These are phyloP conservation scores for Backusella morwellensis DNA, from an alignment of 192 early-diverging fungal genomes.

Conservation along the genomic window DNA sequence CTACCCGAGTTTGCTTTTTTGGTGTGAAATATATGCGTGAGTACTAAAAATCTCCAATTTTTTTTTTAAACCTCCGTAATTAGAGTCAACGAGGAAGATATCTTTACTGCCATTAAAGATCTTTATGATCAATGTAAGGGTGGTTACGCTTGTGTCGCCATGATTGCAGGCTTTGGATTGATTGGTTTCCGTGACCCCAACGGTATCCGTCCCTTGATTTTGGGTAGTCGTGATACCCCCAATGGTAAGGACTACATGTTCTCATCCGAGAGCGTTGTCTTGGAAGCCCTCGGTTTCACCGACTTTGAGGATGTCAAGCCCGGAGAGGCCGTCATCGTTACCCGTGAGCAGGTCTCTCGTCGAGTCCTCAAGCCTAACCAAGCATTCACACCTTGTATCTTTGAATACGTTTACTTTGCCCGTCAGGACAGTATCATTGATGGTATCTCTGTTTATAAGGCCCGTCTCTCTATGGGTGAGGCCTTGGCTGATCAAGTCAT, in stretches of 20 bases:
- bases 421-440: constrained; percentile 98
- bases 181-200: constrained; percentile 95
- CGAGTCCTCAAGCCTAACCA: constrained; percentile 58
- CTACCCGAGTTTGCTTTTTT: neutral
- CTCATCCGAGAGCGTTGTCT: constrained; percentile 94
- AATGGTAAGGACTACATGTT: constrained; percentile 95
- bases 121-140: constrained; percentile 84
- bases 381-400: constrained; percentile 90
- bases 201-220: constrained; percentile 95
- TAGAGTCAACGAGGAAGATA: constrained; percentile 98
- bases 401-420: constrained; percentile 99
- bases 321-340: constrained; percentile 94
- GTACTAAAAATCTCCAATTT: neutral
- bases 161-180: constrained; percentile 98
- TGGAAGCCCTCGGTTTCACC: constrained; percentile 87
- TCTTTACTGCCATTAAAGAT: constrained; percentile 87
- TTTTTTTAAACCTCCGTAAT: constrained; percentile 6
- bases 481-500: constrained; percentile 85
- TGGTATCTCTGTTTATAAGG: constrained; percentile 97
- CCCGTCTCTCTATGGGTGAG: constrained; percentile 97
- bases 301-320: constrained; percentile 90
- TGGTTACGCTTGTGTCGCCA: constrained; percentile 92
- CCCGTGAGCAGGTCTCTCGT: constrained; percentile 67
- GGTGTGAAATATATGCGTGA: neutral
- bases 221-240: constrained; percentile 72